Base-by-base conservation (phyloP, 2,329 filamentous ascomycete genomes). In the Penicillium aurantiogriseum region DNA sequence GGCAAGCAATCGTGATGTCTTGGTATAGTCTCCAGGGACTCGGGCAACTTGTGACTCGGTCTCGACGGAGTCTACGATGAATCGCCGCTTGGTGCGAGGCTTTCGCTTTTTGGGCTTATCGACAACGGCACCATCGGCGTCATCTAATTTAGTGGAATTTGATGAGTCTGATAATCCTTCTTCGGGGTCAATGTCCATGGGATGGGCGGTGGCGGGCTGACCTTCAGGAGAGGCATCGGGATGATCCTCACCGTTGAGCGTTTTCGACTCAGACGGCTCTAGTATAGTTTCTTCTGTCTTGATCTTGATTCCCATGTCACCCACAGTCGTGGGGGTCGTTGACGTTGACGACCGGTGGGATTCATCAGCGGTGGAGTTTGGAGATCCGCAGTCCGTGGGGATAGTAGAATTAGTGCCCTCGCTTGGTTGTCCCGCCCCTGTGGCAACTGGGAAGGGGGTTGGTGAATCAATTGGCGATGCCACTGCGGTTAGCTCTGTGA, bases 1-100 rank as follows among this genome's bases (percentile, higher is more conserved):
- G 0, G 87, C 86, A 0, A 97, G 84, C 0, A 97, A 81, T 13
- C 88, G 80, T 0, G 86, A 83, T 0, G 91, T 96, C 21, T 93
- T 85, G 31, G 90, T 88, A 75, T 97, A 97, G 74, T 94, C 90
- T 1, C 90, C 89, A 0, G 88, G 88, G 0, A 79, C 77, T 33
- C 90, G 87, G 44, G 70, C 67, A 23, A 69, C 67, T 5, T 68
- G 66, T 5, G 64, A 62, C 39, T 74, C 71, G 10, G 70, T 69
- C 59, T 79, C 76, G 33, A 77, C 72, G 0, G 75, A 76, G 17
- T 71, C 62, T 33, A 76, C 64, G 5, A 78, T 52, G 42, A 53
- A 56, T 36, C 59, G 58, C 29, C 58, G 62, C 59, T 69, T 72
- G 60, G 55, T 61, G 47, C 67, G 69, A 55, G 45, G 61, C 44